These are phyloP conservation scores for Echites panduratus DNA, from an alignment of 257 asterid genomes.

Conservation along the genomic window DNA sequence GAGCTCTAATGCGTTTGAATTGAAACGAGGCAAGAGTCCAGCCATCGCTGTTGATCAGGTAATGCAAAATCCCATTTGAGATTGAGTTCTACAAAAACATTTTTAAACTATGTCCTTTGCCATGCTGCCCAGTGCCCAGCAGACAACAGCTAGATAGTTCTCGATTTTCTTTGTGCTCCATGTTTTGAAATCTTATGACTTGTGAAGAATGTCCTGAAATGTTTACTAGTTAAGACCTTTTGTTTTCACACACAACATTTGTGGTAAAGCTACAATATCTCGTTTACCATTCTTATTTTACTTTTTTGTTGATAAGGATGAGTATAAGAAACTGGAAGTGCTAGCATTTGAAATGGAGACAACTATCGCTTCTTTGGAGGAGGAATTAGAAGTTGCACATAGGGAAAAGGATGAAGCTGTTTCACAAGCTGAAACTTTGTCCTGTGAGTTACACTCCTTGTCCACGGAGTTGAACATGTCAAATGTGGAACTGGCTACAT, in stretches of 20 bases:
- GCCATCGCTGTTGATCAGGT: constrained; percentile 42
- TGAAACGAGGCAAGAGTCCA: constrained; percentile 46
- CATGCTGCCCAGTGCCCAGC: not conserved
- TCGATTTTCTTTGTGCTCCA: not conserved
- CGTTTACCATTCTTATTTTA: not conserved
- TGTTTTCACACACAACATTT: no score
- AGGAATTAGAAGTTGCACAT: constrained; percentile 45
- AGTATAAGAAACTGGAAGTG: constrained; percentile 75
- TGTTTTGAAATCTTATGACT: not conserved
- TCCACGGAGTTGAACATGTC: constrained; percentile 50
- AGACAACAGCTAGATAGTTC: not conserved
- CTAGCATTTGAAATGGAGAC: constrained; percentile 93
- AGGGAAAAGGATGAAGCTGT: constrained; percentile 52
- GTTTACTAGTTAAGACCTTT: not conserved
- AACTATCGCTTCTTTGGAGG: constrained; percentile 71
- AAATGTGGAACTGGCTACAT: constrained; percentile 40
- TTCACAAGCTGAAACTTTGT: constrained; percentile 64
- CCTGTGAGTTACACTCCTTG: constrained; percentile 48
- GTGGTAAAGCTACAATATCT: no score
- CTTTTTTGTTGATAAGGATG: constrained; percentile 46
- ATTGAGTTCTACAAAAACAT: not conserved
- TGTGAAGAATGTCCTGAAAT: not conserved
- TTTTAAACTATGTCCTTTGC: not conserved
- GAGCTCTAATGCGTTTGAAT: constrained; percentile 58
- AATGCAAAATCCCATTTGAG: constrained; percentile 31